Evolutionary conservation across 1,139 yeast species (phyloP).

Genomic region (Kodamaea fungicola): DNA sequence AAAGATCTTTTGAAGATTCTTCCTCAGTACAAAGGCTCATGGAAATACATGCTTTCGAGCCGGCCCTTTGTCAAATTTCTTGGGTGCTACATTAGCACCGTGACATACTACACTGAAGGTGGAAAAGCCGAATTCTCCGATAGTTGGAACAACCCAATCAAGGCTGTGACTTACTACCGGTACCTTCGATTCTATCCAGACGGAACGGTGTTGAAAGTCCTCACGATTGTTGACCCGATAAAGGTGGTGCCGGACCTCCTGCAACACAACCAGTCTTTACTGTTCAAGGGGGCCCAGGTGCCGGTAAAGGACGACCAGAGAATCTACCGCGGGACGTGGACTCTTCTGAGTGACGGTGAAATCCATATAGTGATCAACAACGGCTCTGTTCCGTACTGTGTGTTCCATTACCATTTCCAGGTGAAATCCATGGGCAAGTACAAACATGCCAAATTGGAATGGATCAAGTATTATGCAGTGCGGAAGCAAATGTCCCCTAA

Average conservation of each 20-base stretch:
- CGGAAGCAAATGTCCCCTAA: conserved; percentile 38
- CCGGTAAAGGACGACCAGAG: conserved; percentile 27
- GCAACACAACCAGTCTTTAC: conserved; percentile 19
- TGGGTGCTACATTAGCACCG: conserved; percentile 84
- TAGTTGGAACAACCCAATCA: conserved; percentile 74
- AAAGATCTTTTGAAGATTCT: conserved; percentile 40
- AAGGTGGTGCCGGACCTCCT: conserved; percentile 55
- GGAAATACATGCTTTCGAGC: conserved; percentile 48
- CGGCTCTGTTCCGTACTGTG: conserved; percentile 62
- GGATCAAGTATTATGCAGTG: conserved; percentile 60
- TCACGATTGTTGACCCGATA: conserved; percentile 65
- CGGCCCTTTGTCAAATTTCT: conserved; percentile 72
- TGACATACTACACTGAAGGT: conserved; percentile 81
- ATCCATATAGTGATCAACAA: conserved; percentile 53
- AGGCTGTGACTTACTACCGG: conserved; percentile 83
- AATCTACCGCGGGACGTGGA: conserved; percentile 54
- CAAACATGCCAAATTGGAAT: conserved; percentile 62
- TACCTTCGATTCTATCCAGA: conserved; percentile 78
- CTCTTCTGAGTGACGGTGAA: conserved; percentile 43
- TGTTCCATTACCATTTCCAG: conserved; percentile 59
- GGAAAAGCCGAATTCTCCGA: conserved; percentile 60
- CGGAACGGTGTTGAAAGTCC: conserved; percentile 66
- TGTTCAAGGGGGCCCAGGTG: conserved; percentile 2
- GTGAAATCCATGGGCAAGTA: conserved; percentile 54
- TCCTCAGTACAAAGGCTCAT: conserved; percentile 47